Evolutionary conservation across 2,329 filamentous ascomycete species (phyloP), one percentile per base, ranked within the genome.

Genomic region (Fusarium albidum): DNA sequence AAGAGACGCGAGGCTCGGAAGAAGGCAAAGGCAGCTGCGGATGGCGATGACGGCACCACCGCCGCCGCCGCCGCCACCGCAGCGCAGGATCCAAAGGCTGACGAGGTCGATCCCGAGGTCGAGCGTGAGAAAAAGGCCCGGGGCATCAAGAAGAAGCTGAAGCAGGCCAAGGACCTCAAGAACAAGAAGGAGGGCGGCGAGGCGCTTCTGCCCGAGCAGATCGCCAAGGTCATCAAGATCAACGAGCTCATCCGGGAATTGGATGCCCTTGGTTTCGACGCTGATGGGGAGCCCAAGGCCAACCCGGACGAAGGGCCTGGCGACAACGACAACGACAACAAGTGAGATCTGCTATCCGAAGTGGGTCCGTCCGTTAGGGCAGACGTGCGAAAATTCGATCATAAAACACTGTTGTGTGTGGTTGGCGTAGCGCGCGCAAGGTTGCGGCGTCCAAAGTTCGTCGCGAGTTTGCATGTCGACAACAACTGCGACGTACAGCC

Each of bases 151-250:
- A 99, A 99, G 81, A 99, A 98, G 76, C 79, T 99, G 55, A 90
- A 94, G 68, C 95, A 99, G 73, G 94, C 95, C 5, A 89, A 87
- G 64, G 95, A 98, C 3, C 80, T 99, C 47, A 89, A 92, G 71
- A 88, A 87, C 67, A 97, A 96, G 81, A 96, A 96, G 74, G 91
- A 96, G 18, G 87, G 86, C 49, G 95, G 95, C 15, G 89, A 91
- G 70, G 82, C 85, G 5, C 76, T 99, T 55, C 80, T 98, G 21
- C 94, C 93, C 0, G 95, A 99, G 77, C 95, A 99, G 77, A 89
- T 98, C 60, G 92, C 94, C 65, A 99, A 99, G 78, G 91, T 99
- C 49, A 96, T 96, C 72, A 96, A 95, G 75, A 96, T 99, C 71
- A 92, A 91, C 59, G 95, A 99, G 77, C 82, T 99, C 43, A 87